Base-by-base conservation (phyloP, 2,329 filamentous ascomycete genomes). In the Hirsutella minnesotensis region DNA sequence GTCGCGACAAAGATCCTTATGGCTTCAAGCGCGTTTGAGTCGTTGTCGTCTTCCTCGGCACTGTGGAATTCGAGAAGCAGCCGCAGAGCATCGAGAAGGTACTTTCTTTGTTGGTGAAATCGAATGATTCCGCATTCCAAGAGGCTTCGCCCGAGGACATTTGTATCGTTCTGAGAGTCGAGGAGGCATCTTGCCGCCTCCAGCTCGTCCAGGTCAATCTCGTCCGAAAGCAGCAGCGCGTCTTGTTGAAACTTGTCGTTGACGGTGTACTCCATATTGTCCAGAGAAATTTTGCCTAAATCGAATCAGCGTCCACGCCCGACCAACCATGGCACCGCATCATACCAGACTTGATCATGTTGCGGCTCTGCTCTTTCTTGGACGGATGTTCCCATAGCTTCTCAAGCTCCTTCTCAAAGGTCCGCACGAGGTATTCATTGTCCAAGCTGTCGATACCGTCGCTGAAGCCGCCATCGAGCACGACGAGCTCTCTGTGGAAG, bases 221-320 rank as follows among this genome's bases (percentile, higher is more conserved):
- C 86, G 61, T 96, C 89, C 43, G 90, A 85, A 31, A 98, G 71
- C 53, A 86, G 77, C 27, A 94, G 70, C 20, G 81, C 77, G 51
- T 83, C 79, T 61, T 95, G 83, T 56, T 90, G 80, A 63, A 98
- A 96, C 48, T 87, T 81, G 44, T 85, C 75, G 63, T 94, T 95
- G 66, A 98, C 70, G 19, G 73, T 68, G 61, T 87, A 96, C 54
- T 89, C 78, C 29, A 77, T 73, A 48, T 80, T 82, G 52, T 77
- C 75, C 45, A 95, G 65, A 29, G 69, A 77, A 51, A 96, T 71
- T 58, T 85, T 89, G 45, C 86, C 88, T 92, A 51, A 19, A 43
- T 5, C n/a, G 24, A 33, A 30, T 22, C 38, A 41, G 13, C 20
- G 13, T 27, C 19, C 8, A 19, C 19, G 4, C 15, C 8, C 30